Base-by-base conservation (phyloP, 1,284 basidiomycete genomes). In the Microbotryum violaceum region DNA sequence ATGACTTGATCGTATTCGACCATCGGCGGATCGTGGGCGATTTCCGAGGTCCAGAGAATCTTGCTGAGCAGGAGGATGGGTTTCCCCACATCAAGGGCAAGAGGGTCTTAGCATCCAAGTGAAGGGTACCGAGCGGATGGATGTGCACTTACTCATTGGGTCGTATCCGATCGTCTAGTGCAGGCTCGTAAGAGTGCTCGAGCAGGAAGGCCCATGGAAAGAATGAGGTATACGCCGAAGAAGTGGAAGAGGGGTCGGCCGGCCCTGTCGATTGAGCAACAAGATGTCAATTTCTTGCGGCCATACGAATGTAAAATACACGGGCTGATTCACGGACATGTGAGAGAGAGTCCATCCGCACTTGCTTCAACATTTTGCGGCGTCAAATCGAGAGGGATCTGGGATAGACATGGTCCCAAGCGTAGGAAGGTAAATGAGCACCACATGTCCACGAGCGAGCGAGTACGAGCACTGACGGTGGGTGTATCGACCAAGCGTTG, bases 191-290 rank as follows among this genome's bases (percentile, higher is more conserved):
- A 4, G 87, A 85, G 70, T 88, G 83, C 65, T 76, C 74, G 70
- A 80, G 79, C 4, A 93, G 79, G 89, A 90, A 93, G 56, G 82
- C 78, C 90, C 90, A 91, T 0, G 91, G 90, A 72, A 89, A 96
- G 54, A 87, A 71, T 0, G 90, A 93, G 25, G 81, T 74, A 72
- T 69, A 69, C 4, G 55, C 37, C 25, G 16, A 9, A n/a, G 20
- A 27, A 16, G 56, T 29, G n/a, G 63, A 61, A 21, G 51, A 55
- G 1, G 21, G 18, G 10, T 61, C 58, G 25, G 64, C 65, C 1
- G 71, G 71, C 49, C 71, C 65, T 64, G 60, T 31, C n/a, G 10
- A 20, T 4, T 21, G 8, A 8, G 8, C 45, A 23, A 46, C 45
- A 27, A 46, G 31, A 20, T 23, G n/a, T 58, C 10, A 57, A 48